Evolutionary conservation across 805 yeast genomes (phyloP), one percentile per base, ranked within the genome.

Genomic region (Jamesozyma rosinii): DNA sequence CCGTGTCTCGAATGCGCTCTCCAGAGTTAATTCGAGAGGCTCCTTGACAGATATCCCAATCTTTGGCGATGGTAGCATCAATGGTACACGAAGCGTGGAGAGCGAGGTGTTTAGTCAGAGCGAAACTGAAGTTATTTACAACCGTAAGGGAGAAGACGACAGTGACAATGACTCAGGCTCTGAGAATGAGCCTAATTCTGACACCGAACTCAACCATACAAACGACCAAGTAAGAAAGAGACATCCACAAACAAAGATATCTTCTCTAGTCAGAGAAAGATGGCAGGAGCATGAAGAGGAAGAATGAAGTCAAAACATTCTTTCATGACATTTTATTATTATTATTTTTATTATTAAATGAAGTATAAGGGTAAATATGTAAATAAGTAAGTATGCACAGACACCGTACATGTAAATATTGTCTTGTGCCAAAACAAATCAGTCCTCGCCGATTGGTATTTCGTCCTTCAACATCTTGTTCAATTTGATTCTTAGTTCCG

Each of bases 381-480:
- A n/a, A n/a, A n/a, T n/a, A n/a, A n/a, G n/a, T n/a, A n/a, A n/a
- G n/a, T n/a, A n/a, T n/a, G n/a, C n/a, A n/a, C n/a, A n/a, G n/a
- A n/a, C n/a, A n/a, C n/a, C n/a, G n/a, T n/a, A n/a, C n/a, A n/a
- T n/a, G n/a, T n/a, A n/a, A n/a, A n/a, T n/a, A n/a, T n/a, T 26
- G 14, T 26, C 17, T 5, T n/a, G n/a, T n/a, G n/a, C n/a, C n/a
- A n/a, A n/a, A n/a, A n/a, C n/a, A n/a, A n/a, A n/a, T n/a, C 62
- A 82, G 50, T 89, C 96, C 63, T 92, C 97, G 20, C 97, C 98
- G 5, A 95, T 94, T 13, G 98, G 98, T 37, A 92, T 82, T 66
- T 92, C 98, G 59, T 92, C 98, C 57, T 83, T 87, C 52, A 90
- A 67, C 2, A 87, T 74, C 53, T 74, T 80, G 38, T 79, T 68